Conservation (phyloP, 1,284 basidiomycete genomes). For the Butyriboletus appendiculatus region DNA sequence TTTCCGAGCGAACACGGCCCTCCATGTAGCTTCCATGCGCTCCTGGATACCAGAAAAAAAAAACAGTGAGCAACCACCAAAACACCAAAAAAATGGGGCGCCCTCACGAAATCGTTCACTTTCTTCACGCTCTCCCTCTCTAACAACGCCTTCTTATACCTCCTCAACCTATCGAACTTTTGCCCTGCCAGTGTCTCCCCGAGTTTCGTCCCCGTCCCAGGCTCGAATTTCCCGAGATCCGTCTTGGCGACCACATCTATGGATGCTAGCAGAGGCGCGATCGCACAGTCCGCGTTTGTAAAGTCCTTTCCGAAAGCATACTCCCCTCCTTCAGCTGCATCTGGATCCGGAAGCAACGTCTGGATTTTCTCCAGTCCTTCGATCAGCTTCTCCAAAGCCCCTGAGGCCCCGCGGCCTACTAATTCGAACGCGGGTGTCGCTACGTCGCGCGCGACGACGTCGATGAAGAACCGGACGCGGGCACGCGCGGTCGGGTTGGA, state of each 20-base stretch:
- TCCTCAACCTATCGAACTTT: slow-evolving; percentile 44
- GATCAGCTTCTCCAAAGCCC: slow-evolving; percentile 1
- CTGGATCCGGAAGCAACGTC: slow-evolving; percentile 29
- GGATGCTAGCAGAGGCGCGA: slow-evolving; percentile 49
- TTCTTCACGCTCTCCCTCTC: slow-evolving; percentile 49
- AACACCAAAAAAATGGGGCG: background rate
- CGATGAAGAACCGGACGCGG: slow-evolving; percentile 61
- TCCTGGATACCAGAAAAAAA: background rate
- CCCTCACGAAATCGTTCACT: slow-evolving; percentile 36
- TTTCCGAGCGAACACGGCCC: background rate
- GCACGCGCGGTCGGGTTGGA: slow-evolving; percentile 56
- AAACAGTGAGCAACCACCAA: background rate
- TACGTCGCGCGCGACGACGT: slow-evolving; percentile 41
- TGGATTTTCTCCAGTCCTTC: slow-evolving; percentile 35
- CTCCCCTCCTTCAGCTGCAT: slow-evolving; percentile 5
- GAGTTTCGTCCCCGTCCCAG: slow-evolving; percentile 42
- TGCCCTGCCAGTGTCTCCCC: slow-evolving; percentile 37
- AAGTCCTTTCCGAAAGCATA: slow-evolving; percentile 38
- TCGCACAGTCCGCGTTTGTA: slow-evolving; percentile 55
- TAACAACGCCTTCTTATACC: slow-evolving; percentile 45
- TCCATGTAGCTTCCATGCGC: background rate
- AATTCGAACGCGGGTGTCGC: background rate
- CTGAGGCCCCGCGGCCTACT: background rate
- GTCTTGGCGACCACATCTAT: slow-evolving; percentile 43
- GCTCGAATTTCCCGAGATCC: slow-evolving; percentile 44